Conservation (phyloP, 2,329 filamentous ascomycete species). For the Trichoderma koningiopsis region DNA sequence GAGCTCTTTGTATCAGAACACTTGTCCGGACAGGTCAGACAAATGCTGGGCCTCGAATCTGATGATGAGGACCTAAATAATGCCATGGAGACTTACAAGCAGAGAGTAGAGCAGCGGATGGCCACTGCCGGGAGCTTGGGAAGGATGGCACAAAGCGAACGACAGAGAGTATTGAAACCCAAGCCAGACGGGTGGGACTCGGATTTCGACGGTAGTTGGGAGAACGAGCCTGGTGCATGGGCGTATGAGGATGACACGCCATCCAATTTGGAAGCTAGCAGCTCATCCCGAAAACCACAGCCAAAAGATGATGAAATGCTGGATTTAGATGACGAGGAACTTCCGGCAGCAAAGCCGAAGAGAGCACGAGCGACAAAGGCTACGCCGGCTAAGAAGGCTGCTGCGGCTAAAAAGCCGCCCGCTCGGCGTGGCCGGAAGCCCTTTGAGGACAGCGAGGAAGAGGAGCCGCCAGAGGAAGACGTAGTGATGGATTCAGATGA, state of each 20-base stretch:
- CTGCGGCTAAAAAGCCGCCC: conserved; percentile 49
- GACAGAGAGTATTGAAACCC: conserved; percentile 60
- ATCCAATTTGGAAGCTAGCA: conserved; percentile 24
- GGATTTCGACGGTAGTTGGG: conserved; percentile 87
- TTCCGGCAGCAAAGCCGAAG: conserved; percentile 40
- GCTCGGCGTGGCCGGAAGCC: conserved; percentile 45
- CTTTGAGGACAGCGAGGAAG: conserved; percentile 44
- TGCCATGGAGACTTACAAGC: conserved; percentile 73
- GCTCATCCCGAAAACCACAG: conserved; percentile 31
- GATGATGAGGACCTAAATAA: conserved; percentile 68
- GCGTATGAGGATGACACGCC: conserved; percentile 36
- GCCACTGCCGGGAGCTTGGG: conserved; percentile 58
- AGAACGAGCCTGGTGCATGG: conserved; percentile 69
- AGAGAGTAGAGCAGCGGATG: conserved; percentile 71
- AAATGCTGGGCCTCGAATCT: conserved; percentile 66
- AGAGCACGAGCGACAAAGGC: conserved; percentile 37
- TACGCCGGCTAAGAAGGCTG: conserved; percentile 24
- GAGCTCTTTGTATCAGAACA: conserved; percentile 76
- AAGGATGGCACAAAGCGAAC: conserved; percentile 43
- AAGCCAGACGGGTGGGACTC: conserved; percentile 83
- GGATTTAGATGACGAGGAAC: conserved; percentile 51
- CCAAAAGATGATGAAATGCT: conserved; percentile 31
- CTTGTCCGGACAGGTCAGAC: conserved; percentile 68
- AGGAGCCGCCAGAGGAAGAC: conserved; percentile 52
- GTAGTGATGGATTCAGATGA: conserved; percentile 58